These are phyloP conservation scores for Suillus cothurnatus DNA, from an alignment of 768 basidiomycete species.

Conservation along the genomic window DNA sequence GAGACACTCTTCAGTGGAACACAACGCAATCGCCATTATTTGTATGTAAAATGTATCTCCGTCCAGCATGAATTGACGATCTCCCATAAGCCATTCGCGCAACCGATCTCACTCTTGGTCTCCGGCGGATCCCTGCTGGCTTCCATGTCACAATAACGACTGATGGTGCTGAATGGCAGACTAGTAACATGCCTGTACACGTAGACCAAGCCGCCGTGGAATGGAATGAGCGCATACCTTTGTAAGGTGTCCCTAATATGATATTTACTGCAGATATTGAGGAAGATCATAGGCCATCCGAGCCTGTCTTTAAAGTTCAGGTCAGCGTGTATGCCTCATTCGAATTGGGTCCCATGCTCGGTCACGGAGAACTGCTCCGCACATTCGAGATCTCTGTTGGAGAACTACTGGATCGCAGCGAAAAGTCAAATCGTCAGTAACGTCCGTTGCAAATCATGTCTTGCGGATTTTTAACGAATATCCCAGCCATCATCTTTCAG, in stretches of 20 bases:
- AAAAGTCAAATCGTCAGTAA: background rate
- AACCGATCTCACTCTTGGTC: too few species aligned
- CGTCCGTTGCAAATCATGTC: too few species aligned
- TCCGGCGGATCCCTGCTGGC: too few species aligned
- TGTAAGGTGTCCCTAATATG: background rate
- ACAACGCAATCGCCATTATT: too few species aligned
- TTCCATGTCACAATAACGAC: background rate
- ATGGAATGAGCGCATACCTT: constrained; percentile 1
- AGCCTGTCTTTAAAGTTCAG: background rate
- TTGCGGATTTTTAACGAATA: background rate
- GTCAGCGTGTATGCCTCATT: background rate
- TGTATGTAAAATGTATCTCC: too few species aligned
- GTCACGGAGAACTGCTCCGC: background rate
- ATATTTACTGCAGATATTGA: background rate
- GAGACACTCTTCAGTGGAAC: too few species aligned
- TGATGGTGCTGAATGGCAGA: background rate
- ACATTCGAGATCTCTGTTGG: background rate
- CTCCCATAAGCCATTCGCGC: too few species aligned
- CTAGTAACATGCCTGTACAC: background rate
- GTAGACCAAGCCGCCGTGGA: background rate
- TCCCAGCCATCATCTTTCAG: background rate
- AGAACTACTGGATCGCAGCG: constrained; percentile 2
- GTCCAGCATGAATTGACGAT: too few species aligned
- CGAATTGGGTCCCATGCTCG: constrained; percentile 3
- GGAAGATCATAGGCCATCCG: background rate